A percentile compares a stretch with the other conserved stretches of the same genome.
Evolutionary conservation across 148 eudicot genomes (phyloP).

Genomic region (Vaccinium macrocarpon): DNA sequence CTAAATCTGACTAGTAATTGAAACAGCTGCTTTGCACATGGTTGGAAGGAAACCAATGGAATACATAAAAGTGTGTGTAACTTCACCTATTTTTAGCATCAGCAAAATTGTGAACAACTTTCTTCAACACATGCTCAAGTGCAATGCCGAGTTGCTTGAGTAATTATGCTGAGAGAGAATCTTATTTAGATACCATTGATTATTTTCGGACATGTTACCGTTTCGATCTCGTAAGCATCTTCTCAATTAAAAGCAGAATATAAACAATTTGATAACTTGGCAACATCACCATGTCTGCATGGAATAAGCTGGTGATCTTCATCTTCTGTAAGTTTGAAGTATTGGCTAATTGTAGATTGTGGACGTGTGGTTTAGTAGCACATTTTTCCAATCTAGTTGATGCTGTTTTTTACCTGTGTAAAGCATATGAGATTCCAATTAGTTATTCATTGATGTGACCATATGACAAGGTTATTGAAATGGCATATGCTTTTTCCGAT

Average conservation of each 20-base stretch:
- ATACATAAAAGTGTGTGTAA: not conserved
- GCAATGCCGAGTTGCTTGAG: not conserved
- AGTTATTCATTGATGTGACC: not conserved
- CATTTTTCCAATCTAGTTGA: not conserved
- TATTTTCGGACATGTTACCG: not conserved
- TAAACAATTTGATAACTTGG: not conserved
- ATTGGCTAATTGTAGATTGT: not conserved
- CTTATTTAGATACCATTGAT: not conserved
- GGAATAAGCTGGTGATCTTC: conserved; percentile 2
- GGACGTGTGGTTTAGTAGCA: not conserved
- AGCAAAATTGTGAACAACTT: not conserved
- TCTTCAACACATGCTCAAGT: not conserved
- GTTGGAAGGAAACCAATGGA: not conserved
- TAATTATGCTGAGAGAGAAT: not conserved
- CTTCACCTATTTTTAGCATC: not conserved
- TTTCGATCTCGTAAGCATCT: not conserved
- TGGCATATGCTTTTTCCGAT: not conserved
- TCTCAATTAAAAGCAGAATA: not conserved
- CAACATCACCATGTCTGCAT: not conserved
- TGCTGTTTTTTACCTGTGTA: not conserved
- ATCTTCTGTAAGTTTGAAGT: not conserved
- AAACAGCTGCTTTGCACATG: not conserved
- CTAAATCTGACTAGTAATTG: not conserved
- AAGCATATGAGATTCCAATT: not conserved
- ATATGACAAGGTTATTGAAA: not conserved